Conservation (phyloP, 495 filamentous ascomycete species). For the Penicillium goetzii region DNA sequence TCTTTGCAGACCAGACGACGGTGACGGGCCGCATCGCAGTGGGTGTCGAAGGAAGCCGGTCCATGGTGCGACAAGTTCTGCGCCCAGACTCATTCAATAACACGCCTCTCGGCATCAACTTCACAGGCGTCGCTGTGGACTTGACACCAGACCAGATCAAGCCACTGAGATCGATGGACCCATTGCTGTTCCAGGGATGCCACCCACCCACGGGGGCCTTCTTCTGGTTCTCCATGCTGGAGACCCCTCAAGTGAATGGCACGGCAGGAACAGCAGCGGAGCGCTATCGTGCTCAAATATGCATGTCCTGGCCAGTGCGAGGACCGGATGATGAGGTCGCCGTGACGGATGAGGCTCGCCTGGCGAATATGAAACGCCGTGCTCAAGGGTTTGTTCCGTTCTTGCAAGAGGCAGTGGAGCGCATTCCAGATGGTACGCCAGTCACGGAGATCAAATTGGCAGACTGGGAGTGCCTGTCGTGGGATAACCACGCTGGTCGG, state of each 20-base stretch:
- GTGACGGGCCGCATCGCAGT: constrained; percentile 37
- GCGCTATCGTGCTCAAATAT: constrained; percentile 33
- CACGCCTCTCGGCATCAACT: constrained; percentile 24
- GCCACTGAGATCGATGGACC: constrained; percentile 54
- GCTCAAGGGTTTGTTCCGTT: constrained; percentile 56
- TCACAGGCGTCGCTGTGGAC: constrained; percentile 35
- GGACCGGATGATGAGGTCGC: constrained; percentile 39
- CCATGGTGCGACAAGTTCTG: constrained; percentile 45
- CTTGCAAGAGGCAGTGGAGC: constrained; percentile 46
- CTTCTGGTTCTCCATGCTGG: constrained; percentile 55
- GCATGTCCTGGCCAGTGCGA: constrained; percentile 40
- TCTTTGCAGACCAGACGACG: constrained; percentile 25
- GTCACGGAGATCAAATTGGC: constrained; percentile 54
- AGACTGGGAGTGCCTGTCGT: constrained; percentile 52
- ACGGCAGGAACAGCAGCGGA: constrained; percentile 12
- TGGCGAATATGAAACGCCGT: constrained; percentile 55
- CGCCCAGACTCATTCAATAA: constrained; percentile 33
- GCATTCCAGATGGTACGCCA: constrained; percentile 45
- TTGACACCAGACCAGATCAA: constrained; percentile 38
- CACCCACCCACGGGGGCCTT: constrained; percentile 57
- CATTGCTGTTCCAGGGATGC: constrained; percentile 61
- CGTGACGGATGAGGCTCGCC: constrained; percentile 35
- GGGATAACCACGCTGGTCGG: constrained; percentile 51
- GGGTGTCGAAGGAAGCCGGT: constrained; percentile 55
- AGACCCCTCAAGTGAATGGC: constrained; percentile 33